phyloP scores from a whole-genome alignment of 345 rosid species.

The Toxicodendron radicans region DNA sequence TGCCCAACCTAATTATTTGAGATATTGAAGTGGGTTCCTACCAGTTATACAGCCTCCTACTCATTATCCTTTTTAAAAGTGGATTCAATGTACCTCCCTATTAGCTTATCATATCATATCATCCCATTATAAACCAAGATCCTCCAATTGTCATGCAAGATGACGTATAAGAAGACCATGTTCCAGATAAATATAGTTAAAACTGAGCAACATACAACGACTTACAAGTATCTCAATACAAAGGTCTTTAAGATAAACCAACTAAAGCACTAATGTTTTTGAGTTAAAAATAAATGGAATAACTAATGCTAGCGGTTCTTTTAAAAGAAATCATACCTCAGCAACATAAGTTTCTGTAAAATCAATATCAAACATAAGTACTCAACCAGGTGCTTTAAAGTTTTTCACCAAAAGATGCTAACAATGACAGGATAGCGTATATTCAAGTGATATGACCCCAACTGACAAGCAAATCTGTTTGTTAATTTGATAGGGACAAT shows the following conservation, averaged over 20 bases:
- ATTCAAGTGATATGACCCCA: background rate
- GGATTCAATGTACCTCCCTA: background rate
- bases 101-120: background rate
- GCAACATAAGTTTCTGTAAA: background rate
- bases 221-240: background rate
- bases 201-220: background rate
- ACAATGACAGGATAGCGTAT: background rate
- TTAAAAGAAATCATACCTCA: background rate
- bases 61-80: too few relatives aligned
- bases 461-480: background rate
- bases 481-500: background rate
- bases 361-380: too few relatives aligned
- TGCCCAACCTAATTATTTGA: too few relatives aligned
- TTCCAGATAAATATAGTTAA: background rate
- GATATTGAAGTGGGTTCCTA: too few relatives aligned
- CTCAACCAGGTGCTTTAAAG: too few relatives aligned
- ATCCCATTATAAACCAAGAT: background rate
- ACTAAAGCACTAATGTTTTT: background rate
- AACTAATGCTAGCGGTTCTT: background rate
- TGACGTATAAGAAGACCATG: background rate
- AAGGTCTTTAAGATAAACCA: background rate
- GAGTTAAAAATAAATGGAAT: background rate
- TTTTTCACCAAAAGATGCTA: background rate
- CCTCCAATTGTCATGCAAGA: background rate
- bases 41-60: too few relatives aligned